Evolutionary conservation across 2,329 filamentous ascomycete species (phyloP), one percentile per base, ranked within the genome.

Genomic region (Hypoxylon sp.): DNA sequence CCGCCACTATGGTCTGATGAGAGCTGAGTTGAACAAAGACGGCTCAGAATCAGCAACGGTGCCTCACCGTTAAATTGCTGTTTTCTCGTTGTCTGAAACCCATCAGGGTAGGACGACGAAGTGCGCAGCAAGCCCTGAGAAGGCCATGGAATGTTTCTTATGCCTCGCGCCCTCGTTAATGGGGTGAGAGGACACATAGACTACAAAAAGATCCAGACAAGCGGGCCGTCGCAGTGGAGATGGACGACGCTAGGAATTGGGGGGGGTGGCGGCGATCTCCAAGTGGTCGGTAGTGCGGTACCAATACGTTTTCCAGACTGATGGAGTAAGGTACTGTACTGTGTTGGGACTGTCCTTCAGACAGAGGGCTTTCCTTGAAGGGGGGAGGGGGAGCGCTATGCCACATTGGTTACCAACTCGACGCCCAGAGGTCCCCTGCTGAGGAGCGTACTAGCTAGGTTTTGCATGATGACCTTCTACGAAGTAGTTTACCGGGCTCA

Each of bases 161-260:
- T 45, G 45, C 38, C 53, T 54, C 45, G 52, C 53, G 51, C 49
- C 34, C 38, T 30, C 41, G 37, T 51, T 29, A 42, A 51, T 48
- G 45, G 42, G 17, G 27, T 42, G 29, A 25, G 29, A 57, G 49
- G 41, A 46, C 40, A 59, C 29, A 40, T 57, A 59, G 35, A 15
- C 31, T 47, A 40, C 56, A 46, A 51, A 53, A 45, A 42, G 45
- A 54, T 52, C 45, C 53, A 51, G 57, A 59, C 56, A 57, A 59
- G 53, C 56, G 56, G 56, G 56, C 56, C 56, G 56, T 59, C 50
- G 46, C 45, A 51, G 56, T 59, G 56, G 56, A 59, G 56, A 59
- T 50, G 52, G 42, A 54, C 42, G 25, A 51, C 52, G 52, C 53
- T 59, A 59, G 56, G 46, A 52, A 49, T 54, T 55, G 56, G 56